Evolutionary conservation across 2,329 filamentous ascomycete species (phyloP).

Genomic region (Coleophoma cylindrospora): DNA sequence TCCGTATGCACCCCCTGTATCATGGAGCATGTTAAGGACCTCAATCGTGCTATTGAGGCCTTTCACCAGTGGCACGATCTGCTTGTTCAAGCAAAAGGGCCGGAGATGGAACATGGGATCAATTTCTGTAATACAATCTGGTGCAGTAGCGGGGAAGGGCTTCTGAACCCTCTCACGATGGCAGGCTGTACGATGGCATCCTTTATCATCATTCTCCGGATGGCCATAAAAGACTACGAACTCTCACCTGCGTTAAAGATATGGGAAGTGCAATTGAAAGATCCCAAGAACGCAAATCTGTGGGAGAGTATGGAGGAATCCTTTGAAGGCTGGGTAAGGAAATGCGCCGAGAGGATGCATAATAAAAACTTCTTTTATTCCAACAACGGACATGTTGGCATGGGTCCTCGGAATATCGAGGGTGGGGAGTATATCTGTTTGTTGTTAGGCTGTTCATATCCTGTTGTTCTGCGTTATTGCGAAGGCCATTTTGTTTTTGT

Average conservation of each 20-base stretch:
- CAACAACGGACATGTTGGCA: neutral
- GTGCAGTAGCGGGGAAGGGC: neutral
- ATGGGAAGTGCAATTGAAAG: neutral
- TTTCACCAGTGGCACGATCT: neutral
- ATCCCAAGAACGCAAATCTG: neutral
- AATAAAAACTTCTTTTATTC: neutral
- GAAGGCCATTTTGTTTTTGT: neutral
- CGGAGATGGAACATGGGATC: neutral
- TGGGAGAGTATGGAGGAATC: neutral
- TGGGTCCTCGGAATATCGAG: neutral
- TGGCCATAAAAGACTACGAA: neutral
- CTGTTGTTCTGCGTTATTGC: neutral
- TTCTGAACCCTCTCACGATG: neutral
- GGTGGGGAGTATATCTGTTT: neutral
- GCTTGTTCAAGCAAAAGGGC: neutral
- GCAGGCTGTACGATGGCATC: neutral
- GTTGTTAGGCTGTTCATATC: neutral
- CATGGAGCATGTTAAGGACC: neutral
- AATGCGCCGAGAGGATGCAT: neutral
- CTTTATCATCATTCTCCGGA: neutral
- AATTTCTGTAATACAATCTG: neutral
- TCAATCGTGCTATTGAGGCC: neutral
- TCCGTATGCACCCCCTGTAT: neutral
- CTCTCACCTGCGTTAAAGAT: neutral
- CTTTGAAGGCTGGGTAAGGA: neutral